Evolutionary conservation across 306 rosid genomes (phyloP).

Genomic region (Cucurbita moschata): DNA sequence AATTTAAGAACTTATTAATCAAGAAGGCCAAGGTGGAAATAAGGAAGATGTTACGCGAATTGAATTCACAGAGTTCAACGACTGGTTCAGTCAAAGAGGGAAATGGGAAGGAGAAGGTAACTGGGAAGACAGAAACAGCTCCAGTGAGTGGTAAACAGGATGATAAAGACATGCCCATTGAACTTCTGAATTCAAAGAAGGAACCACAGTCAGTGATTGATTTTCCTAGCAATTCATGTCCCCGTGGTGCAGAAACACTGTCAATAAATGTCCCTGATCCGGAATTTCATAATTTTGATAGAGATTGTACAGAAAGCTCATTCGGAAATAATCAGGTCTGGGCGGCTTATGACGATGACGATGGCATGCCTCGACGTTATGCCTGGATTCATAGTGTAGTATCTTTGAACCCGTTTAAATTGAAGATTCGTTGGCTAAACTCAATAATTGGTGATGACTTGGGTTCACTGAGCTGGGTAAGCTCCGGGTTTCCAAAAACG

Average conservation of each 20-base stretch:
- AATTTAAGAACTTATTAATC: constrained; percentile 30
- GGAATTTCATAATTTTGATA: constrained; percentile 75
- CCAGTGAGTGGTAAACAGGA: neutral
- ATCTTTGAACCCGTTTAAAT: constrained; percentile 50
- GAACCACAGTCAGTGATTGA: constrained; percentile 7
- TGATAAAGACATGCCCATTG: neutral
- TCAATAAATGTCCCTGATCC: constrained; percentile 56
- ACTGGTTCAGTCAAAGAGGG: constrained; percentile 10
- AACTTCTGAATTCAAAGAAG: constrained; percentile 5
- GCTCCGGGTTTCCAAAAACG: constrained; percentile 57
- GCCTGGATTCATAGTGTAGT: constrained; percentile 44
- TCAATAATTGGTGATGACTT: constrained; percentile 45
- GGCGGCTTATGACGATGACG: constrained; percentile 62
- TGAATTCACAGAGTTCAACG: constrained; percentile 8
- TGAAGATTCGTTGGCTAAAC: constrained; percentile 60
- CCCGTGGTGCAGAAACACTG: constrained; percentile 18
- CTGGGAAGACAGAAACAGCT: constrained; percentile 11
- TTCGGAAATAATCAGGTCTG: constrained; percentile 62
- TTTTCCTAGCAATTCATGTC: constrained; percentile 9
- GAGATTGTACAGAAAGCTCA: constrained; percentile 51
- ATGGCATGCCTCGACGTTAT: constrained; percentile 91
- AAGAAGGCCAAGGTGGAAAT: constrained; percentile 62
- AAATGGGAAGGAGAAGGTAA: constrained; percentile 6
- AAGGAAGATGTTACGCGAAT: constrained; percentile 25
- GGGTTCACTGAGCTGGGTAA: constrained; percentile 45